Evolutionary conservation across 768 basidiomycete species (phyloP).

Genomic region (Candolleomyces efflorescens): DNA sequence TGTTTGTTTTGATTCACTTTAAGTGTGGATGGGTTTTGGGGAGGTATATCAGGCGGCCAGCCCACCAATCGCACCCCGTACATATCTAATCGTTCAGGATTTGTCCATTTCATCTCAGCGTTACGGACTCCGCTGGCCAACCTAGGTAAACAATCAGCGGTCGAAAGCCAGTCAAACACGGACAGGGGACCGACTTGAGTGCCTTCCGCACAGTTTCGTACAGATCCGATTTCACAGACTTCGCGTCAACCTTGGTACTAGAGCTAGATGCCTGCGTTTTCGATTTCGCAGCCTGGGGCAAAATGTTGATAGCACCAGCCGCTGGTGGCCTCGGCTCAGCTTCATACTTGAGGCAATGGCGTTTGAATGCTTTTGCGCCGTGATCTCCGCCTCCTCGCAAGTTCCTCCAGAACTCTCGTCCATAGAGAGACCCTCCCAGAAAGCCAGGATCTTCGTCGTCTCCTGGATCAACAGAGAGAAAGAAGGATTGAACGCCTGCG

Average conservation of each 20-base stretch:
- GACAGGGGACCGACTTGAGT: constrained; percentile 39
- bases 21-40: constrained; percentile 58
- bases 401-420: constrained; percentile 65
- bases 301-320: background rate
- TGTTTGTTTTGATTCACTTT: constrained; percentile 50
- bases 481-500: constrained; percentile 55
- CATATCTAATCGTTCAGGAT: constrained; percentile 49
- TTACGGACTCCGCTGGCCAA: constrained; percentile 52
- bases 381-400: constrained; percentile 53
- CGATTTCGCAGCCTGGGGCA: constrained; percentile 4
- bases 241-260: constrained; percentile 15
- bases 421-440: constrained; percentile 56
- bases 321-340: constrained; percentile 3
- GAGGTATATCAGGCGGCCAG: constrained; percentile 58
- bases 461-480: constrained; percentile 55
- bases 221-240: constrained; percentile 48
- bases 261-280: constrained; percentile 12
- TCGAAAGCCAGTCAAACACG: constrained; percentile 5
- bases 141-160: constrained; percentile 25
- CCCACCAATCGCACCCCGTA: constrained; percentile 61
- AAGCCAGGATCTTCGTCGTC: constrained; percentile 48
- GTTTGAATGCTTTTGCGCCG: constrained; percentile 55
- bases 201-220: constrained; percentile 52
- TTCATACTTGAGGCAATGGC: constrained; percentile 34
- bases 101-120: constrained; percentile 78